These are phyloP conservation scores for Aspergillus cejpii DNA, from an alignment of 2,329 filamentous ascomycete genomes.

Conservation along the genomic window DNA sequence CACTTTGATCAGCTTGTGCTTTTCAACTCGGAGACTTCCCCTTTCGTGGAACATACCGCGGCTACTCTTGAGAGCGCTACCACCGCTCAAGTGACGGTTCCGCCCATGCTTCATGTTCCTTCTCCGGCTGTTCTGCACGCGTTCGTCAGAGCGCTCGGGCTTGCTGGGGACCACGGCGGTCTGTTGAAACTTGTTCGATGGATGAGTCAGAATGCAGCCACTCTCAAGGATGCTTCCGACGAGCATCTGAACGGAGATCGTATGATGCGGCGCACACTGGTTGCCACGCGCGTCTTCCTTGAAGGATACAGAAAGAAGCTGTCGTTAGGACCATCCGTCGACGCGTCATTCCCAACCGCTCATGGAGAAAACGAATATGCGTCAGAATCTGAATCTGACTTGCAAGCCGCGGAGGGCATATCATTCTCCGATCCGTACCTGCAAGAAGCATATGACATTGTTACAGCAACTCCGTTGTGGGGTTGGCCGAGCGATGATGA, in stretches of 20 bases:
- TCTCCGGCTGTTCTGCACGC: slow-evolving; percentile 37
- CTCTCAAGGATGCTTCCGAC: slow-evolving; percentile 32
- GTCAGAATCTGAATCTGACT: neutral
- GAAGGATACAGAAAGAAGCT: slow-evolving; percentile 29
- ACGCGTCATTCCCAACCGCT: neutral
- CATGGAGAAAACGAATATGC: neutral
- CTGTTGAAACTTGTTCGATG: slow-evolving; percentile 38
- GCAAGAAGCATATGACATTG: slow-evolving; percentile 34
- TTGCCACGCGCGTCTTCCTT: slow-evolving; percentile 38
- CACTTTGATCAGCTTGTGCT: slow-evolving; percentile 34
- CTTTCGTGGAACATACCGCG: slow-evolving; percentile 18
- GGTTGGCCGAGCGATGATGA: slow-evolving; percentile 41
- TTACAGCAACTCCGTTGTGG: slow-evolving; percentile 32
- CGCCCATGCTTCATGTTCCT: slow-evolving; percentile 32
- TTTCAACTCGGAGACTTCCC: slow-evolving; percentile 19
- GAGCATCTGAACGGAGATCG: slow-evolving; percentile 33
- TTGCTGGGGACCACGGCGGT: slow-evolving; percentile 35
- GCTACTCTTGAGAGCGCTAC: slow-evolving; percentile 8
- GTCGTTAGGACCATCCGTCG: neutral
- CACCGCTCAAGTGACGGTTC: slow-evolving; percentile 20
- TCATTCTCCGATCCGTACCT: slow-evolving; percentile 25
- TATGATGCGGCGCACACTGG: slow-evolving; percentile 37
- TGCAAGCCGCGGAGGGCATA: neutral
- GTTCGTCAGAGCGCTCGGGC: slow-evolving; percentile 39
- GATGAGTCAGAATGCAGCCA: slow-evolving; percentile 34